Percentiles rank a stretch among this genome's conserved stretches.
phyloP scores from a whole-genome alignment of 176 grass and related monocot species.

The Oryza glaberrima region DNA sequence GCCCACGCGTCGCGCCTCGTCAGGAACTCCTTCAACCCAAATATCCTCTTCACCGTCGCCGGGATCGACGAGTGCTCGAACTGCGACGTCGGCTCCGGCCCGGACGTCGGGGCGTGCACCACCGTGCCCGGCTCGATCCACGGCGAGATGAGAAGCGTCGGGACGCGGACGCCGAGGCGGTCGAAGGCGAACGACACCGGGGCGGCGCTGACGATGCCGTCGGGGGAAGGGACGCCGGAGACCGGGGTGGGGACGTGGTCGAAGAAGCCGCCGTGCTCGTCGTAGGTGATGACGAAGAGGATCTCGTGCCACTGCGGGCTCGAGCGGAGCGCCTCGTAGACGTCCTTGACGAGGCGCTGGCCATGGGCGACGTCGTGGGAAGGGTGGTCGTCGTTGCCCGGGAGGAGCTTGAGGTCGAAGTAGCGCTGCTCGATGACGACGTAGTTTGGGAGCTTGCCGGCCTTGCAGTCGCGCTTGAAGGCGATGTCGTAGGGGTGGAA shows the following conservation, averaged over 20 bases:
- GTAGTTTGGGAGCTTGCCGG: constrained; percentile 78
- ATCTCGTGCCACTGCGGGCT: constrained; percentile 67
- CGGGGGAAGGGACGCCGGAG: constrained; percentile 62
- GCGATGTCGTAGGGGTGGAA: constrained; percentile 56
- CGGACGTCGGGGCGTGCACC: constrained; percentile 45
- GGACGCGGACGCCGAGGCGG: constrained; percentile 77
- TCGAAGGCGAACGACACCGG: constrained; percentile 61
- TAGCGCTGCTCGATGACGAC: constrained; percentile 82
- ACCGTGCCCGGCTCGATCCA: constrained; percentile 74
- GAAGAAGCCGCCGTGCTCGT: constrained; percentile 85
- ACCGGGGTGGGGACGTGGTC: constrained; percentile 71
- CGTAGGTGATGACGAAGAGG: constrained; percentile 65
- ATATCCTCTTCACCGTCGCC: constrained; percentile 81
- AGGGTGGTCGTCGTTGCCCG: constrained; percentile 81
- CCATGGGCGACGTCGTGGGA: constrained; percentile 72
- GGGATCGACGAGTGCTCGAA: constrained; percentile 89
- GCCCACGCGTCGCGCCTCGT: constrained; percentile 79
- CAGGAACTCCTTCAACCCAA: constrained; percentile 59
- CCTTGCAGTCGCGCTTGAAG: constrained; percentile 67
- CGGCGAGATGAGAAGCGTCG: constrained; percentile 62
- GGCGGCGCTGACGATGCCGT: constrained; percentile 44
- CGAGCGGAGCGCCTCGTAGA: constrained; percentile 74
- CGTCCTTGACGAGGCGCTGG: constrained; percentile 68
- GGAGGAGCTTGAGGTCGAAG: constrained; percentile 54
- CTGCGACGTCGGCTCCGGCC: constrained; percentile 58